phyloP scores from a whole-genome alignment of 2,329 filamentous ascomycete genomes.

The Westerdykella ornata region DNA sequence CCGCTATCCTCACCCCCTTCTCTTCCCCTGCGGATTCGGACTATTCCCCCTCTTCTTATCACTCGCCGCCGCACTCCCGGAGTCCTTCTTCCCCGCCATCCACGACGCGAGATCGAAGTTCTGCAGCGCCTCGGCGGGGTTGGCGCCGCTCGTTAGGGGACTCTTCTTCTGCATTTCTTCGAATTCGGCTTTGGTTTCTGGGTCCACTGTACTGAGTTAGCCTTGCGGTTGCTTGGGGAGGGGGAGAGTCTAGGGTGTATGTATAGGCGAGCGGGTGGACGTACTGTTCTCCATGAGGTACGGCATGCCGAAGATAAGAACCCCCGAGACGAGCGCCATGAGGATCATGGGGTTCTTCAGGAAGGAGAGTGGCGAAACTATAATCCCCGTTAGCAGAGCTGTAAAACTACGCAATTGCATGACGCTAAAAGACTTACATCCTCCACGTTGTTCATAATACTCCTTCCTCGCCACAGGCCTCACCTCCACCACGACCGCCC shows the following conservation, averaged over 20 bases:
- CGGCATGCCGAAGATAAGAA: conserved; percentile 83
- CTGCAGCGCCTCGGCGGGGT: conserved; percentile 48
- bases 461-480: conserved; percentile 58
- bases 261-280: conserved; percentile 41
- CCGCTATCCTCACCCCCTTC: conserved; percentile 4
- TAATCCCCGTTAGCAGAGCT: conserved; percentile 14
- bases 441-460: conserved; percentile 68
- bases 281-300: conserved; percentile 92
- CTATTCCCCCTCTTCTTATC: conserved; percentile 16
- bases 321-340: conserved; percentile 76
- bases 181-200: conserved; percentile 88
- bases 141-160: conserved; percentile 48
- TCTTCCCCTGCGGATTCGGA: conserved; percentile 20
- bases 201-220: conserved; percentile 66
- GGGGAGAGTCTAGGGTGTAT: neutral
- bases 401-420: neutral
- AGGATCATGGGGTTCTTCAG: conserved; percentile 97
- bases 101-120: conserved; percentile 63
- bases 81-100: conserved; percentile 53
- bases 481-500: conserved; percentile 52
- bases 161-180: conserved; percentile 79
- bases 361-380: conserved; percentile 72
- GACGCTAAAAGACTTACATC: conserved; percentile 54
- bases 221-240: neutral
- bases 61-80: conserved; percentile 6